Percentiles rank a stretch among this genome's conserved stretches.
Evolutionary conservation across 2,329 filamentous ascomycete species (phyloP).

Genomic region (Cryphonectria radicalis): DNA sequence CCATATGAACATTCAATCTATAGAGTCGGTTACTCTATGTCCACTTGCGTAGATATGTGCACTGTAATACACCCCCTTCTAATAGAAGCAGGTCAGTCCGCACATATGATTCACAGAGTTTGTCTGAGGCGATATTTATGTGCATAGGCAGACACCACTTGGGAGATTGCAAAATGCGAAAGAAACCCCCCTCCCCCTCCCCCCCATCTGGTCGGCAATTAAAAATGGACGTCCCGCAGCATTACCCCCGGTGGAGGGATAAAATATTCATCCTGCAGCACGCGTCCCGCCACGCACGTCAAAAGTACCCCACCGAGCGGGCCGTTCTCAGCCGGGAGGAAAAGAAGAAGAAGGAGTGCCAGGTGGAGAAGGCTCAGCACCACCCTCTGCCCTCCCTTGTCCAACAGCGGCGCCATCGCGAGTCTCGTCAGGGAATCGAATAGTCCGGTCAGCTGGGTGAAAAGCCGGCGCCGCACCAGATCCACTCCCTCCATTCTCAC

Average conservation of each 20-base stretch:
- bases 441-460: constrained; percentile 40
- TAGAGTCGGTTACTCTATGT: not conserved
- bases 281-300: not conserved
- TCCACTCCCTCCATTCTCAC: constrained; percentile 19
- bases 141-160: not conserved
- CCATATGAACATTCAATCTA: not conserved
- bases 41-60: not conserved
- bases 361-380: not conserved
- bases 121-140: not conserved
- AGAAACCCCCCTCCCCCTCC: not conserved
- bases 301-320: not conserved
- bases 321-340: constrained; percentile 2
- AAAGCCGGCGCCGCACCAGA: constrained; percentile 21
- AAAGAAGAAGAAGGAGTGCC: not conserved
- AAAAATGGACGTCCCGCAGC: not conserved
- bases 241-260: too few species aligned
- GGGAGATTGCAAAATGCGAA: not conserved
- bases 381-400: not conserved
- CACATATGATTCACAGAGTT: not conserved
- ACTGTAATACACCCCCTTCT: not conserved
- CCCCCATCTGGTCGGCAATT: not conserved
- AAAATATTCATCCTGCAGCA: not conserved
- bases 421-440: constrained; percentile 50
- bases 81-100: not conserved
- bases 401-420: constrained; percentile 4